Conservation (phyloP, 116 monocot species). For the Papilionanthe hybrid region DNA sequence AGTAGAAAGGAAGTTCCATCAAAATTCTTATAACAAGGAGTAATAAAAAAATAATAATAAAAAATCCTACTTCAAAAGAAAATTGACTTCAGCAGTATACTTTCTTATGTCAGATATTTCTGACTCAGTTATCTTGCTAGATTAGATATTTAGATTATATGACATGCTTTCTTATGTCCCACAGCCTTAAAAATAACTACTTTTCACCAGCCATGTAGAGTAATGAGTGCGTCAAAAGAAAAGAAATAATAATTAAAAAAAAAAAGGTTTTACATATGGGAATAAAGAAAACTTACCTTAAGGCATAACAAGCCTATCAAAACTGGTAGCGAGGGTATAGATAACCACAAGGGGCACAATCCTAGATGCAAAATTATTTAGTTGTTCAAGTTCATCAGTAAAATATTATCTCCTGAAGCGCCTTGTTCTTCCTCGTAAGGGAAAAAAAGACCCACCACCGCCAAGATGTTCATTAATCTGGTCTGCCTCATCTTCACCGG, state of each 20-base stretch:
- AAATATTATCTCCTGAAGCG: conserved; percentile 21
- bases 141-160: background rate
- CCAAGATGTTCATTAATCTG: background rate
- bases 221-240: background rate
- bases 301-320: background rate
- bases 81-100: background rate
- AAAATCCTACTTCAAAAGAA: background rate
- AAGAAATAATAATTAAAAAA: background rate
- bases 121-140: background rate
- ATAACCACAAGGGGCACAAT: background rate
- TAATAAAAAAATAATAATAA: background rate
- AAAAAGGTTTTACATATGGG: background rate
- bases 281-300: background rate
- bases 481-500: conserved; percentile 49
- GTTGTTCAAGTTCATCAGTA: background rate
- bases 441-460: conserved; percentile 10
- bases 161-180: background rate
- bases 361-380: background rate
- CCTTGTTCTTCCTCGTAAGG: conserved; percentile 23
- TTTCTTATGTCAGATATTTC: too few relatives aligned
- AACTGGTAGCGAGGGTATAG: background rate
- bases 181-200: background rate
- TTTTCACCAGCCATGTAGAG: background rate
- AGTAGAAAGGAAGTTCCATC: background rate
- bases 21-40: background rate